These are phyloP conservation scores for Myriosclerotinia curreyana DNA, from an alignment of 2,329 filamentous ascomycete species.

Conservation along the genomic window DNA sequence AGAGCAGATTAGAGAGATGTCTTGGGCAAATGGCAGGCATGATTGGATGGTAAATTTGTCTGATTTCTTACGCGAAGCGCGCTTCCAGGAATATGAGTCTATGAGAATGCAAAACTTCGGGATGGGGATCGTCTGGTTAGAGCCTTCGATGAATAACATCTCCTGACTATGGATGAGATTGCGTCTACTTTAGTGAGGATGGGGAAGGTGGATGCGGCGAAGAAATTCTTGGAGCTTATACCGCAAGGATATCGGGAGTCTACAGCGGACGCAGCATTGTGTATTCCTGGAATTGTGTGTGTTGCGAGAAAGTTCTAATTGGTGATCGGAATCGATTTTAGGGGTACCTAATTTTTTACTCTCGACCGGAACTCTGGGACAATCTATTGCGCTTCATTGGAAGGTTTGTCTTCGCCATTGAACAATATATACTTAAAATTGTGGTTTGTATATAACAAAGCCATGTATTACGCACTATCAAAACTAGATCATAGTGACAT, in stretches of 20 bases:
- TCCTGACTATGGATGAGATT: slow-evolving; percentile 11
- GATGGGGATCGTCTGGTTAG: slow-evolving; percentile 4
- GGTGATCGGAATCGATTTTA: not conserved
- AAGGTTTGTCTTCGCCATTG: too few species aligned
- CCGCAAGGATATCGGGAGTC: not conserved
- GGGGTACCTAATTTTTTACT: not conserved
- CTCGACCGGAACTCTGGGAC: too few species aligned
- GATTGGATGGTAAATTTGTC: not conserved
- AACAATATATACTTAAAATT: too few species aligned
- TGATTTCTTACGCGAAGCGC: not conserved
- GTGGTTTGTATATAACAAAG: too few species aligned
- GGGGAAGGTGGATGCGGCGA: not conserved
- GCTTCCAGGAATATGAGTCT: slow-evolving; percentile 9
- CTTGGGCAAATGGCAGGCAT: slow-evolving; percentile 2
- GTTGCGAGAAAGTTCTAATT: not conserved
- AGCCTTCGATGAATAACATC: slow-evolving; percentile 12
- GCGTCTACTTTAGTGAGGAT: not conserved
- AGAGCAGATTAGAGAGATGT: not conserved
- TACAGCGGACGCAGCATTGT: not conserved
- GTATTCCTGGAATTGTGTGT: slow-evolving; percentile 12
- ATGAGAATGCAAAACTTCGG: not conserved
- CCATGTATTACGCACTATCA: too few species aligned
- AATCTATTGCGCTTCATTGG: too few species aligned
- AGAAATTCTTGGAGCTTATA: not conserved
- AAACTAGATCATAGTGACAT: too few species aligned